Percentiles rank a stretch among this genome's conserved stretches.
Conservation (phyloP, 73 alveolate species). For the Paramecium primaurelia region DNA sequence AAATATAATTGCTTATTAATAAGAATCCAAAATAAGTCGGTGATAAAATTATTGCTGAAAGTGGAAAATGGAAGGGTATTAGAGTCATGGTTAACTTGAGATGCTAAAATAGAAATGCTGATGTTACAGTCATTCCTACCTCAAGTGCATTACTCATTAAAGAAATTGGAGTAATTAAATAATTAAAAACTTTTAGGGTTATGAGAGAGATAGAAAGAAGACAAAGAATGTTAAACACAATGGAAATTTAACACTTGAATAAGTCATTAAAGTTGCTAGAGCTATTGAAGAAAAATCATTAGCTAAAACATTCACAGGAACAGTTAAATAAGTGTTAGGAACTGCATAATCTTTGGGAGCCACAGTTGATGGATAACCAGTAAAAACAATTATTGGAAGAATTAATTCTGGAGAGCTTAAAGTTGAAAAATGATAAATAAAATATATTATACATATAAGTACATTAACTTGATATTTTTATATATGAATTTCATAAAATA, state of each 20-base stretch:
- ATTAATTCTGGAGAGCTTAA: constrained; percentile 60
- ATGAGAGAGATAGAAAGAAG: constrained; percentile 74
- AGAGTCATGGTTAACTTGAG: constrained; percentile 68
- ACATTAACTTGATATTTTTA: background rate
- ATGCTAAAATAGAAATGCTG: constrained; percentile 67
- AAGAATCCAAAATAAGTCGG: constrained; percentile 70
- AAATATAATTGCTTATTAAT: background rate
- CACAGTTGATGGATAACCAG: constrained; percentile 67
- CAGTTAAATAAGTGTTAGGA: constrained; percentile 69
- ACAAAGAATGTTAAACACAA: constrained; percentile 67
- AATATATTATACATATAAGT: constrained; percentile 5
- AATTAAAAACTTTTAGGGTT: constrained; percentile 28
- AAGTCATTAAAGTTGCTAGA: constrained; percentile 68
- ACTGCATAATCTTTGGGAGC: constrained; percentile 69
- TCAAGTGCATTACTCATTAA: constrained; percentile 68
- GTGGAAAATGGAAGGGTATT: constrained; percentile 67
- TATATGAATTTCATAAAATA: background rate
- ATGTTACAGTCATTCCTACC: constrained; percentile 67
- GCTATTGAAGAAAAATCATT: constrained; percentile 52
- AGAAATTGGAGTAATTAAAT: constrained; percentile 60
- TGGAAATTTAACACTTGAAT: constrained; percentile 70
- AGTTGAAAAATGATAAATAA: background rate
- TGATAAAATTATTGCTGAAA: constrained; percentile 66
- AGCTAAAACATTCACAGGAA: constrained; percentile 68
- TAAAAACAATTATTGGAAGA: constrained; percentile 52